phyloP scores from a whole-genome alignment of 805 yeast species.

The Yamadazyma takamatsuzukensis region DNA sequence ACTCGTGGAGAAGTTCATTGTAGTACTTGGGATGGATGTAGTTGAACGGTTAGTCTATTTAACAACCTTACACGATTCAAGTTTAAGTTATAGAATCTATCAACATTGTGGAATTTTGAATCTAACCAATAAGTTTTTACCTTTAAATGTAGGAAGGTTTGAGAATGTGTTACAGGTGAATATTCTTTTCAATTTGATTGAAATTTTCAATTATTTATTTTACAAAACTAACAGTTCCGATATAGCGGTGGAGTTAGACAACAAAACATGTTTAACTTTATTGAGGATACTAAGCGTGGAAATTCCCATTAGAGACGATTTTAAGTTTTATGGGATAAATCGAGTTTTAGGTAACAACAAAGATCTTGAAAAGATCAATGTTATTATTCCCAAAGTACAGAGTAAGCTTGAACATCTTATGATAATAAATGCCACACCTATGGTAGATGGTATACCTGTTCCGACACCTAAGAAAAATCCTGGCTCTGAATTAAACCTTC shows the following conservation, averaged over 20 bases:
- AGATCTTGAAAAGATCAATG: constrained; percentile 40
- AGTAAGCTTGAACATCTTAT: constrained; percentile 20
- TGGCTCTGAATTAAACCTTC: not conserved
- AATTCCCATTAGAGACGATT: constrained; percentile 34
- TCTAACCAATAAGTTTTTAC: constrained; percentile 38
- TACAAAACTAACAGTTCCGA: constrained; percentile 16
- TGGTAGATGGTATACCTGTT: constrained; percentile 3
- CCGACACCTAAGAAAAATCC: not conserved
- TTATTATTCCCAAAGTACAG: constrained; percentile 33
- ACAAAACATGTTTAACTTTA: no score
- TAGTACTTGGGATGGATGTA: constrained; percentile 53
- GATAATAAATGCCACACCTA: constrained; percentile 26
- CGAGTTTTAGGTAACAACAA: constrained; percentile 49
- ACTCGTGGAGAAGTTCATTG: constrained; percentile 44
- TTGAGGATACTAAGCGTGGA: no score
- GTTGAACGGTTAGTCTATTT: constrained; percentile 42
- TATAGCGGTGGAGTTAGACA: constrained; percentile 8
- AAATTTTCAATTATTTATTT: constrained; percentile 46
- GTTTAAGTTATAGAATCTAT: constrained; percentile 1
- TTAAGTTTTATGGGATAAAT: constrained; percentile 52
- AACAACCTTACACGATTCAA: constrained; percentile 1
- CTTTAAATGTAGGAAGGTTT: constrained; percentile 46
- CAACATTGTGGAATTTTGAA: constrained; percentile 6
- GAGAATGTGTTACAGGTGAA: constrained; percentile 40
- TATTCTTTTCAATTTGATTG: constrained; percentile 50